A percentile compares a stretch with the other conserved stretches of the same genome.
These are phyloP conservation scores for Claviceps humidiphila DNA, from an alignment of 2,329 filamentous ascomycete genomes.

Conservation along the genomic window DNA sequence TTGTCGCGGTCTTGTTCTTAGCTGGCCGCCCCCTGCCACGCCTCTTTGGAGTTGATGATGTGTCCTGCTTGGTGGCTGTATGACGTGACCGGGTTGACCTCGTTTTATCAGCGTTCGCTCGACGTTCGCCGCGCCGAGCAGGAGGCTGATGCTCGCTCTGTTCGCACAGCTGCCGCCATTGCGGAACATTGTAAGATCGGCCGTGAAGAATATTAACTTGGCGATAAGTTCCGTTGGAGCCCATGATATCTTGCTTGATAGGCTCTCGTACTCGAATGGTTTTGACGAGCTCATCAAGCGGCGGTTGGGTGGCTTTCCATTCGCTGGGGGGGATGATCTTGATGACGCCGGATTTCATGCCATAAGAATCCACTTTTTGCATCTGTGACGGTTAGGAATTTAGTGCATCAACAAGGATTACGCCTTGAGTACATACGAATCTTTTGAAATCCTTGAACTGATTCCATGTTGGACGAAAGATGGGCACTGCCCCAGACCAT, in stretches of 20 bases:
- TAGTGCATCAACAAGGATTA: constrained; percentile 13
- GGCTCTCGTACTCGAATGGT: constrained; percentile 89
- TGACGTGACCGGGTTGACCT: constrained; percentile 29
- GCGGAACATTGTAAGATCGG: constrained; percentile 87
- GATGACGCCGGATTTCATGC: constrained; percentile 94
- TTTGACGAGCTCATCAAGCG: constrained; percentile 76
- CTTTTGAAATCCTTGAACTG: constrained; percentile 90
- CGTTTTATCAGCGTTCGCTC: constrained; percentile 45
- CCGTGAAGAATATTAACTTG: constrained; percentile 96
- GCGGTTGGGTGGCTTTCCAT: constrained; percentile 74
- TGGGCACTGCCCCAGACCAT: constrained; percentile 81
- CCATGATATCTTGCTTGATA: constrained; percentile 97
- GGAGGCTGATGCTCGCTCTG: constrained; percentile 94
- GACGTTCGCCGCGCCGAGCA: constrained; percentile 71
- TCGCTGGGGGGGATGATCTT: constrained; percentile 89
- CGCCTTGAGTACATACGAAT: constrained; percentile 49
- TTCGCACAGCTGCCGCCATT: constrained; percentile 88
- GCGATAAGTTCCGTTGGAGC: constrained; percentile 86
- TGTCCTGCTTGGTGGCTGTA: constrained; percentile 18
- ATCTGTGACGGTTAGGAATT: constrained; percentile 30
- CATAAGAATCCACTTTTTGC: constrained; percentile 79
- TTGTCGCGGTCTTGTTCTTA: constrained; percentile 24
- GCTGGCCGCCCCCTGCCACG: constrained; percentile 27
- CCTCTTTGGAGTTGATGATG: constrained; percentile 24
- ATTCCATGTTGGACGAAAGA: constrained; percentile 90